Percentiles rank a stretch among this genome's conserved stretches.
Evolutionary conservation across 2,329 filamentous ascomycete genomes (phyloP).

Genomic region (Talaromyces sp.): DNA sequence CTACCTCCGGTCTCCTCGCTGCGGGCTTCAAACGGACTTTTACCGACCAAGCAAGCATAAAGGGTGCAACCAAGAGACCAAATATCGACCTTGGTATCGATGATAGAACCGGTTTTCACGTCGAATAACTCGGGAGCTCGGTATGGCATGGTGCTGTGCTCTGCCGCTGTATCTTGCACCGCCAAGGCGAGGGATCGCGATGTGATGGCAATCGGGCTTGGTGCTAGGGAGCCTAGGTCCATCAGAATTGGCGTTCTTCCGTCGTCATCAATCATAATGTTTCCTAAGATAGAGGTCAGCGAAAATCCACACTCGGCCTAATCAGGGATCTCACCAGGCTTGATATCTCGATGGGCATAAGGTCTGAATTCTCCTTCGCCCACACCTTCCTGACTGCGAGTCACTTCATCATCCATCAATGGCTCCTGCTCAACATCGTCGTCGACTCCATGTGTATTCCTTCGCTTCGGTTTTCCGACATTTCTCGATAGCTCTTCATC

Average conservation of each 20-base stretch:
- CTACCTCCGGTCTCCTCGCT: conserved; percentile 95
- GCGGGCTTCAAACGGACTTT: conserved; percentile 93
- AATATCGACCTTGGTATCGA: conserved; percentile 97
- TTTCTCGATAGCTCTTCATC: conserved; percentile 47
- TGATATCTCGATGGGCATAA: conserved; percentile 95
- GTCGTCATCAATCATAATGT: conserved; percentile 97
- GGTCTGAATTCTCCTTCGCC: conserved; percentile 69
- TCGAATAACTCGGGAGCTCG: conserved; percentile 97
- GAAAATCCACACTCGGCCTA: neutral
- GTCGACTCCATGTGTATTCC: conserved; percentile 45
- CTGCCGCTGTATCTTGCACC: conserved; percentile 89
- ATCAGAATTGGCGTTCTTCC: conserved; percentile 89
- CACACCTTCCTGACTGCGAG: conserved; percentile 64
- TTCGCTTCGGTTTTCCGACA: conserved; percentile 39
- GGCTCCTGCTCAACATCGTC: conserved; percentile 76
- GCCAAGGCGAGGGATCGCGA: conserved; percentile 86
- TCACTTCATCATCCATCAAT: conserved; percentile 76
- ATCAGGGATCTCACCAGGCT: conserved; percentile 67
- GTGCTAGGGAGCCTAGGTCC: conserved; percentile 90
- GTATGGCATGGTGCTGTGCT: conserved; percentile 98
- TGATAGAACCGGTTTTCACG: conserved; percentile 85
- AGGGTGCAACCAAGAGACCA: conserved; percentile 98
- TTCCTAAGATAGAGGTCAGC: conserved; percentile 52
- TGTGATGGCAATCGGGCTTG: conserved; percentile 83
- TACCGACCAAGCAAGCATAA: conserved; percentile 93